Percentiles rank a stretch among this genome's conserved stretches.
Conservation (phyloP, 2,329 filamentous ascomycete species). For the Penicillium freii region DNA sequence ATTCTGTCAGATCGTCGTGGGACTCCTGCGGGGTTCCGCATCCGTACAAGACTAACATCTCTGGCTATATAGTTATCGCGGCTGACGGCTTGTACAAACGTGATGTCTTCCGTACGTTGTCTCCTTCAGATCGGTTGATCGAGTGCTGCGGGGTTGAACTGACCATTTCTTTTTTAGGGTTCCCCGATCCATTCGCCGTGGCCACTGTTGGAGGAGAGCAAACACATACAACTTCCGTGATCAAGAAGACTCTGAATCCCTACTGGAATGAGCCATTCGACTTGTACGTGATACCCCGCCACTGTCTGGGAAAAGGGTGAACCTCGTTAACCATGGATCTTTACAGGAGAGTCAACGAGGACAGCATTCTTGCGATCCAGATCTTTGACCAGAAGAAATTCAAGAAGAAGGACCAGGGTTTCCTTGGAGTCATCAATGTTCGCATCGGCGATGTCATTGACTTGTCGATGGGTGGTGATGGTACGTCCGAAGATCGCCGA, state of each 20-base stretch:
- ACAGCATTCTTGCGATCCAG: constrained; percentile 94
- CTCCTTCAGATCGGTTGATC: constrained; percentile 10
- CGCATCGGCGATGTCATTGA: constrained; percentile 93
- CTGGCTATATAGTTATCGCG: constrained; percentile 76
- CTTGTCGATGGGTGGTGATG: constrained; percentile 82
- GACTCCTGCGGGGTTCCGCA: constrained; percentile 23
- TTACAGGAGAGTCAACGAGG: constrained; percentile 79
- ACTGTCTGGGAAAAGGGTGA: not conserved
- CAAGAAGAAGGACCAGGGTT: constrained; percentile 99
- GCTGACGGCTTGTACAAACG: constrained; percentile 98
- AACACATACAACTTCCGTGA: constrained; percentile 95
- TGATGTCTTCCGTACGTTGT: constrained; percentile 92
- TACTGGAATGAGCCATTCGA: constrained; percentile 99
- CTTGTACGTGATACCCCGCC: constrained; percentile 62
- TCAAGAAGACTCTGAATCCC: constrained; percentile 96
- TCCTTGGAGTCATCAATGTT: constrained; percentile 96
- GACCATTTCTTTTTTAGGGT: constrained; percentile 58
- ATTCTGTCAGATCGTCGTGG: constrained; percentile 13
- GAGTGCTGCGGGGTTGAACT: constrained; percentile 15
- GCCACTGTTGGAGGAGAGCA: constrained; percentile 97
- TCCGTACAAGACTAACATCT: constrained; percentile 22
- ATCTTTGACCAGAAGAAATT: constrained; percentile 99
- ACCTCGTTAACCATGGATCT: constrained; percentile 13
- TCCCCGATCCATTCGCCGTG: constrained; percentile 96
- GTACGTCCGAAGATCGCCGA: constrained; percentile 53